phyloP scores from a whole-genome alignment of 306 rosid genomes.

The Luffa aegyptiaca region DNA sequence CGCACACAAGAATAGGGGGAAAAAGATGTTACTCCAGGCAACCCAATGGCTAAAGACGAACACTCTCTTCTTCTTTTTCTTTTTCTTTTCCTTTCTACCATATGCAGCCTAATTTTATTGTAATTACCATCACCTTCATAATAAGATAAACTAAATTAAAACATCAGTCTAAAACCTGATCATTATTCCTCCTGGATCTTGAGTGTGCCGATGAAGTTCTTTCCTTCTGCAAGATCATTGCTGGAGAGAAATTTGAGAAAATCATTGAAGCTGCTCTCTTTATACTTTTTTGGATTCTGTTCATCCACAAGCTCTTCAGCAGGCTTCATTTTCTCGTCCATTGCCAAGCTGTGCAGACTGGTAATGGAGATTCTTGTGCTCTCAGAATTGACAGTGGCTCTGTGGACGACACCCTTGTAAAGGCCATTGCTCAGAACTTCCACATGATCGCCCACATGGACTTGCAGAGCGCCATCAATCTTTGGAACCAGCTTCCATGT shows the following conservation, averaged over 20 bases:
- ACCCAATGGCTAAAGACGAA: neutral
- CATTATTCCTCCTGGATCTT: conserved; percentile 10
- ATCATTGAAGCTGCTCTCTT: conserved; percentile 35
- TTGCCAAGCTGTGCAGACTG: conserved; percentile 29
- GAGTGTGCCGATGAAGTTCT: conserved; percentile 34
- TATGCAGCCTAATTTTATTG: neutral
- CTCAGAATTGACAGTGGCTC: conserved; percentile 19
- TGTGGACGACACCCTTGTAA: conserved; percentile 22
- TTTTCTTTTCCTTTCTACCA: neutral
- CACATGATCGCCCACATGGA: conserved; percentile 31
- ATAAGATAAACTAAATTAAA: neutral
- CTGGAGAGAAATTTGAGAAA: conserved; percentile 34
- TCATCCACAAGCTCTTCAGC: conserved; percentile 28
- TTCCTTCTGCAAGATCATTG: conserved; percentile 37
- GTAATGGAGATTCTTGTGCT: conserved; percentile 24
- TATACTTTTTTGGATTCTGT: conserved; percentile 15
- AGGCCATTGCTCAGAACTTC: conserved; percentile 32
- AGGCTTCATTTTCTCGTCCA: conserved; percentile 25
- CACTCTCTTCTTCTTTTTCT: neutral
- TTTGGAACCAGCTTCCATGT: conserved; percentile 16
- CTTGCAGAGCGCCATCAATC: conserved; percentile 15
- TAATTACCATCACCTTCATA: neutral
- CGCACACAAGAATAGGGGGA: neutral
- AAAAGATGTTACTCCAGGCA: neutral
- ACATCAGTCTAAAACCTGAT: neutral